Base-by-base conservation (phyloP, 2,329 filamentous ascomycete species). In the Macrophomina tecta region DNA sequence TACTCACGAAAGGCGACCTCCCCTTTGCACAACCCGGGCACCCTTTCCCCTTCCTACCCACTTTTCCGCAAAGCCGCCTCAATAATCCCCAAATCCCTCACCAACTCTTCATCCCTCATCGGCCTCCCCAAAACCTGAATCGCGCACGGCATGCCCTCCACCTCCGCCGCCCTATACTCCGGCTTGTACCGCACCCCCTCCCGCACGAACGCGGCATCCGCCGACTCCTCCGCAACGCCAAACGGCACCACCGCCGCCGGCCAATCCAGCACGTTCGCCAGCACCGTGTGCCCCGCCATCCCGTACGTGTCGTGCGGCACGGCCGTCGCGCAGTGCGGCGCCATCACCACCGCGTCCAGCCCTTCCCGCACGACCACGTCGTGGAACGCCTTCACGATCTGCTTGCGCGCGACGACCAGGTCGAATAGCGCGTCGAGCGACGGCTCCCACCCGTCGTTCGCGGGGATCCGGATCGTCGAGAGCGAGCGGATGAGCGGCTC, bases 251-350 rank as follows among this genome's bases (percentile, higher is more conserved):
- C 79, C 7, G 81, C 84, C 3, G 83, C 80, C 3, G 85, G 85
- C 70, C 83, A 86, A 81, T 87, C 83, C 4, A 87, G 69, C 8
- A 86, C 28, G 67, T 87, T 89, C 72, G 80, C 80, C 36, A 87
- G 68, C 18, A 81, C 72, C 0, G 85, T 87, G 63, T 84, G 85
- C 0, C 78, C 73, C 1, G 81, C 76, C 0, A 78, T 34, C 0
- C 62, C 63, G 14, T 58, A 65, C 32, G 63, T 49, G 18, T 65
- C 63, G 6, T 65, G 63, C 16, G 63, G 76, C 0, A 84, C 81
- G 0, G 86, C 85, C 0, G 84, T 86, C 12, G 76, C 80, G 69
- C 84, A 82, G 5, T 84, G 81, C 3, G 80, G 79, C 3, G 83
- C 80, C 63, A 79, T 80, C n/a, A 88, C 62, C 0, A 87, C 73